These are phyloP conservation scores for Heimioporus sp. DNA, from an alignment of 768 basidiomycete genomes.

Conservation along the genomic window DNA sequence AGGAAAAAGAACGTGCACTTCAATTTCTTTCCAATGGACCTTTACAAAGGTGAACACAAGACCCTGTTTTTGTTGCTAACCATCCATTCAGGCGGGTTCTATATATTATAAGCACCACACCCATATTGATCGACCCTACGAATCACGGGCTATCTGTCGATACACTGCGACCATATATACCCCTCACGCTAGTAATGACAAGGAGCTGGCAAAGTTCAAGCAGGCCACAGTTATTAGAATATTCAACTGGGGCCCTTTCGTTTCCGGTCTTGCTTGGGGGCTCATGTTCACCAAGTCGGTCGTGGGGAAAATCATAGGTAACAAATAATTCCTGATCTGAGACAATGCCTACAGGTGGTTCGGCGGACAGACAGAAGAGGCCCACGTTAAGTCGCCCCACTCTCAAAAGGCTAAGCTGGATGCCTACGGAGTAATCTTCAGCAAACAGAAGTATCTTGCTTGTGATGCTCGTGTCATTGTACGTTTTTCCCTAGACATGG, in stretches of 20 bases:
- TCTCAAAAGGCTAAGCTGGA: conserved; percentile 26
- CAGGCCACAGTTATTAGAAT: conserved; percentile 51
- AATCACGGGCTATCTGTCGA: conserved; percentile 41
- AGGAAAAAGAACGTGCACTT: conserved; percentile 58
- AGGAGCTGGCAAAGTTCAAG: conserved; percentile 45
- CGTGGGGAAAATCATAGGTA: no score
- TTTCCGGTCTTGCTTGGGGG: conserved; percentile 41
- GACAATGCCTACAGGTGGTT: conserved; percentile 9
- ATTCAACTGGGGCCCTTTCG: conserved; percentile 49
- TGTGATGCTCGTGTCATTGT: conserved; percentile 26
- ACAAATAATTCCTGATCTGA: background rate
- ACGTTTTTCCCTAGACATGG: background rate
- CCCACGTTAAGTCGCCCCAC: conserved; percentile 23
- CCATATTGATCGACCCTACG: conserved; percentile 27
- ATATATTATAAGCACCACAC: conserved; percentile 16
- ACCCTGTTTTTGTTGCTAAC: conserved; percentile 39
- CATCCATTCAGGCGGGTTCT: conserved; percentile 60
- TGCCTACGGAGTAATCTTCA: conserved; percentile 34
- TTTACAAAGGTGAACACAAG: conserved; percentile 46
- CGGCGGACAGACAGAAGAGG: conserved; percentile 32
- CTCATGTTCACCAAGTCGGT: conserved; percentile 46
- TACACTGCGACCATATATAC: conserved; percentile 42
- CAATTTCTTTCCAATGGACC: conserved; percentile 44
- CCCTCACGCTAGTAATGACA: conserved; percentile 30
- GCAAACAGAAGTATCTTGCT: conserved; percentile 34